A percentile compares a stretch with the other conserved stretches of the same genome.
phyloP scores from a whole-genome alignment of 257 asterid genomes.

The Solanum lycopersicoides region DNA sequence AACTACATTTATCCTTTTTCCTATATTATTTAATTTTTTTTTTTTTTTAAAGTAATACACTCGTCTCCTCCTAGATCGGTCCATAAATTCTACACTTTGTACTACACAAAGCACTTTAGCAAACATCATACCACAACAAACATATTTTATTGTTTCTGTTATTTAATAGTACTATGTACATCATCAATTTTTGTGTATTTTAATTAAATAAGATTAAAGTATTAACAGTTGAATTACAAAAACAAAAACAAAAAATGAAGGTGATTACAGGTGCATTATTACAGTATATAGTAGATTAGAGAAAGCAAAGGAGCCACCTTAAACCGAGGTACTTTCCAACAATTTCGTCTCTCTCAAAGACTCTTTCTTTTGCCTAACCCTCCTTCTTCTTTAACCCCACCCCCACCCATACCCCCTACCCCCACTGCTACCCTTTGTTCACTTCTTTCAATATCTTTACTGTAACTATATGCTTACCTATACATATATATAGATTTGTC shows the following conservation, averaged over 20 bases:
- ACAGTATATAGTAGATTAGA: background rate
- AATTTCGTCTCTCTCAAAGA: background rate
- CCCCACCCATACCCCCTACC: background rate
- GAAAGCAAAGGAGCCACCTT: background rate
- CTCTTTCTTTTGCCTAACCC: background rate
- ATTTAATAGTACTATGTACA: background rate
- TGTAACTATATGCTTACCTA: background rate
- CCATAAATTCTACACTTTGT: background rate
- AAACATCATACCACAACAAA: background rate
- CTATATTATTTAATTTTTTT: no score
- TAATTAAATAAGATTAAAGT: background rate
- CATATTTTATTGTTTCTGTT: background rate
- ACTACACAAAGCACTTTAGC: background rate
- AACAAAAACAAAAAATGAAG: background rate
- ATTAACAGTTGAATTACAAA: background rate
- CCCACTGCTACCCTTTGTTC: background rate
- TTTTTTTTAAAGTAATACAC: accelerated
- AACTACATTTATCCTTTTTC: no score
- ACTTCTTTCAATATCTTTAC: background rate
- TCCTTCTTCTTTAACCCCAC: background rate
- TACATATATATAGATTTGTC: background rate
- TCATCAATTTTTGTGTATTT: background rate
- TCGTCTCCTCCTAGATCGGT: background rate
- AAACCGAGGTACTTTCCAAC: background rate
- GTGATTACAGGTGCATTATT: background rate